A percentile compares a stretch with the other conserved stretches of the same genome.
Conservation (phyloP, 2,329 filamentous ascomycete species). For the Fusarium sp. region DNA sequence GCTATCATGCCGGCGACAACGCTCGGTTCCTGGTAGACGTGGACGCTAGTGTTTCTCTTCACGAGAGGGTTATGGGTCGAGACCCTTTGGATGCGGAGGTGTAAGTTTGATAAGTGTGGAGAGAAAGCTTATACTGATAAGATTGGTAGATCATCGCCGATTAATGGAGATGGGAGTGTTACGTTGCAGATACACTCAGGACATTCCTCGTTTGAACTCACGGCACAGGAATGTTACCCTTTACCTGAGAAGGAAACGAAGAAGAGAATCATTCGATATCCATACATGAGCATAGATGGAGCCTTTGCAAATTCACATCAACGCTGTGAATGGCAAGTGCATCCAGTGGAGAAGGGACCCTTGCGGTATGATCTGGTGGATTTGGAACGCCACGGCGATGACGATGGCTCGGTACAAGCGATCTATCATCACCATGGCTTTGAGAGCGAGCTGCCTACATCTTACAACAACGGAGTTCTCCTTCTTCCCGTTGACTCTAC, state of each 20-base stretch:
- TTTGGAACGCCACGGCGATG: rapidly evolving
- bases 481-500: neutral
- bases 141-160: neutral
- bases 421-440: constrained; percentile 15
- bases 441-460: neutral
- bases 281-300: neutral
- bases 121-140: neutral
- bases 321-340: neutral
- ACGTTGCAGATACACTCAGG: neutral
- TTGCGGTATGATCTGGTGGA: constrained; percentile 16
- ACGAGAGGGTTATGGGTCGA: neutral
- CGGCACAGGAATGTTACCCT: neutral
- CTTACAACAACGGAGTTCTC: neutral
- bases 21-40: constrained; percentile 9
- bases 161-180: neutral
- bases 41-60: neutral
- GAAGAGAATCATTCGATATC: neutral
- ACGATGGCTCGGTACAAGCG: neutral
- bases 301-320: rapidly evolving
- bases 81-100: neutral
- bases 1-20: neutral
- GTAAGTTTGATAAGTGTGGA: neutral
- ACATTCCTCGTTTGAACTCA: neutral
- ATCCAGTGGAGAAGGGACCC: neutral
- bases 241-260: neutral